Conservation (phyloP, 2,329 filamentous ascomycete genomes). For the Pseudogymnoascus sp. region DNA sequence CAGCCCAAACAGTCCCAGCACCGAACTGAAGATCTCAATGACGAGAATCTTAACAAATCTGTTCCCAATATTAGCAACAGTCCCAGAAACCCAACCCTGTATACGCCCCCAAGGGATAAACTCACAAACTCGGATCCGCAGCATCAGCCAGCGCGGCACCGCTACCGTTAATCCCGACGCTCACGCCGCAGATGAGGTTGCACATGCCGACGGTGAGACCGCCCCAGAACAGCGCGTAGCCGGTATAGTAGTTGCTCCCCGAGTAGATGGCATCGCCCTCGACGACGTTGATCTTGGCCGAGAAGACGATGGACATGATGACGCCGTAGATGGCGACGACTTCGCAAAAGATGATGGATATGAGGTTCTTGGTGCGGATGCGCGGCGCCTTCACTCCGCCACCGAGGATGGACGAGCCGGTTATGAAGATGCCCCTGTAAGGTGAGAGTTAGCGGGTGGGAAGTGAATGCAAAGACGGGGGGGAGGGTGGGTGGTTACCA, state of each 20-base stretch:
- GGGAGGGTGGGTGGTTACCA: slow-evolving; percentile 52
- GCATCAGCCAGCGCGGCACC: slow-evolving; percentile 94
- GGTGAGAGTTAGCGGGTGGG: slow-evolving; percentile 11
- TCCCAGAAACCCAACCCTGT: not conserved
- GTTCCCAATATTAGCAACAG: slow-evolving; percentile 15
- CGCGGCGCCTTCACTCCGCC: slow-evolving; percentile 93
- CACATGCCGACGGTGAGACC: slow-evolving; percentile 91
- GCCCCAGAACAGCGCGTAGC: slow-evolving; percentile 92
- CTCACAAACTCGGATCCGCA: slow-evolving; percentile 80
- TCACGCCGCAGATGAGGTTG: slow-evolving; percentile 91
- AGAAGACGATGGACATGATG: slow-evolving; percentile 99
- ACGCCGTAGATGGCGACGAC: slow-evolving; percentile 99
- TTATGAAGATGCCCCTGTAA: slow-evolving; percentile 93
- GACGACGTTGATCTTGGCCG: slow-evolving; percentile 68
- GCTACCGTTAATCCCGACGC: slow-evolving; percentile 96
- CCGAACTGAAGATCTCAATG: slow-evolving; percentile 98
- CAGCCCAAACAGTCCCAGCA: slow-evolving; percentile 89
- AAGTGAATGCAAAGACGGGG: not conserved
- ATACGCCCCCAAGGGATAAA: slow-evolving; percentile 17
- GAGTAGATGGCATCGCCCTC: slow-evolving; percentile 58
- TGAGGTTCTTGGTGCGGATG: slow-evolving; percentile 98
- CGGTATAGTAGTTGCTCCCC: slow-evolving; percentile 80
- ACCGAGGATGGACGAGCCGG: slow-evolving; percentile 92
- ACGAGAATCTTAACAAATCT: slow-evolving; percentile 99
- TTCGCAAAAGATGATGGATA: slow-evolving; percentile 99